Evolutionary conservation across 495 filamentous ascomycete genomes (phyloP).

Genomic region (Hypoxylon lienhwacheense): DNA sequence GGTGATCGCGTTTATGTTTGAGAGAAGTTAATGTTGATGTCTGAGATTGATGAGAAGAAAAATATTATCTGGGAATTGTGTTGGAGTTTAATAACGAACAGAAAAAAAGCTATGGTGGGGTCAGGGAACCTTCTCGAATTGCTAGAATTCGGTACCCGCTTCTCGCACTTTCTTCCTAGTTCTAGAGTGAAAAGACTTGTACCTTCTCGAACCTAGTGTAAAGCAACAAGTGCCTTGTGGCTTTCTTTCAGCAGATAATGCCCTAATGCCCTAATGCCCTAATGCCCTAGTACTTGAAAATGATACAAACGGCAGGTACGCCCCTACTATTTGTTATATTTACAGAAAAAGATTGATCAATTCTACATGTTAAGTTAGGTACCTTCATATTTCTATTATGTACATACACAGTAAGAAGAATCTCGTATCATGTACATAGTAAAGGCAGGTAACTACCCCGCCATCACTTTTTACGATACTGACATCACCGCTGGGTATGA

Average conservation of each 20-base stretch:
- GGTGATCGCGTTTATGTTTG: too few species aligned
- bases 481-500: conserved; percentile 27
- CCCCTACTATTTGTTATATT: too few species aligned
- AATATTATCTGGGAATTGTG: conserved; percentile 16
- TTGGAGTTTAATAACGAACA: conserved; percentile 30
- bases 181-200: conserved; percentile 3
- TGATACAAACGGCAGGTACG: too few species aligned
- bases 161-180: conserved; percentile 34
- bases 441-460: conserved; percentile 19
- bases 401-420: too few species aligned
- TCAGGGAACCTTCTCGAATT: conserved; percentile 36
- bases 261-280: too few species aligned
- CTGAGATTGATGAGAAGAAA: conserved; percentile 16
- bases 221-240: too few species aligned
- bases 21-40: conserved; percentile 17
- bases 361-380: too few species aligned
- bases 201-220: conserved; percentile 24
- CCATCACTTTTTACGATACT: conserved; percentile 15
- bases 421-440: background rate
- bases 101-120: conserved; percentile 33
- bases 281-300: too few species aligned
- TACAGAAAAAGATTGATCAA: too few species aligned
- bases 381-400: too few species aligned
- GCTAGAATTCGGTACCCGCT: conserved; percentile 31
- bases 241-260: too few species aligned